Base-by-base conservation (phyloP, 805 yeast genomes). In the Candida xyloterini region DNA sequence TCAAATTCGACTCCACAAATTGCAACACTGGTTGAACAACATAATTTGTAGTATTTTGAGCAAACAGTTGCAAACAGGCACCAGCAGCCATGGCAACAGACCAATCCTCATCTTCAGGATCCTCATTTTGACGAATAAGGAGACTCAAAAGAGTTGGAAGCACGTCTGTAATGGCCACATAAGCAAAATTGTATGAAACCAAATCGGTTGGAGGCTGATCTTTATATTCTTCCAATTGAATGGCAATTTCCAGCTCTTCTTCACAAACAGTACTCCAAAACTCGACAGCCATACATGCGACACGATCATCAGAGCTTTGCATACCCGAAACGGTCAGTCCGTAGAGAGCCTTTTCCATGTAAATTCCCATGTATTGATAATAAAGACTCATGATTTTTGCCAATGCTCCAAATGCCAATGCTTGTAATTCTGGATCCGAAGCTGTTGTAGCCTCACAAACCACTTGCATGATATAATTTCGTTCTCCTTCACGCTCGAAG, bases 261-360 rank as follows among this genome's bases (percentile, higher is more conserved):
- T 93, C 99, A 69, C 98, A 90, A n/a, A 93, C 93, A n/a, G 99
- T 88, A 44, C 91, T 81, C 99, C 99, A 93, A 62, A 93, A 91
- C 67, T 93, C 99, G 42, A 93, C 93, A 22, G 99, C 97, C 97
- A 91, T 90, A 59, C 97, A 88, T 1, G 96, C 84, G 22, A 93
- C 98, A 53, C 78, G 78, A 55, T 85, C 95, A 65, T 87, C 84
- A 6, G 55, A 50, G 42, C 88, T 81, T 63, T 82, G 82, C 96
- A 93, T 93, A 30, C 98, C 97, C 15, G 81, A 67, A 30, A 91
- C 89, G 4, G 98, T 90, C 43, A 93, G 73, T 13, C 88, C 87
- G 53, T 84, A 93, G 38, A 93, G 68, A 2, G 99, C 99, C 69
- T 87, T 89, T 66, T 91, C 97, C 99, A 93, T 93, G 64, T 93